These are phyloP conservation scores for Agaricus bisporus DNA, from an alignment of 768 basidiomycete genomes.

Conservation along the genomic window DNA sequence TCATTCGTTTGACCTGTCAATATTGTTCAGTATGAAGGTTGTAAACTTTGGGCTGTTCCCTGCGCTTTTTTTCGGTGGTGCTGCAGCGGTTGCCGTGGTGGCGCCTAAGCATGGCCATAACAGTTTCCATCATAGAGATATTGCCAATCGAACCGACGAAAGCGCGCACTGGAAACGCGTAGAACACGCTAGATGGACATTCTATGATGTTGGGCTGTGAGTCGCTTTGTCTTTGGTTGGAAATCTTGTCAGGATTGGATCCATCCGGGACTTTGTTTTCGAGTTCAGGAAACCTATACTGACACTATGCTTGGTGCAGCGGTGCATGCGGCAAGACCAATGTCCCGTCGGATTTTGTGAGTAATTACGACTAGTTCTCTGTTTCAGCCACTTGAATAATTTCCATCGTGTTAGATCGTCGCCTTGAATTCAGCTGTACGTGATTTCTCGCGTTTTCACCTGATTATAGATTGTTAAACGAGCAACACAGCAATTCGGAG, in stretches of 20 bases:
- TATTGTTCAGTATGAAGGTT: no score
- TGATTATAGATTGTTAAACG: no score
- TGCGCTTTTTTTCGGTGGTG: no score
- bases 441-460: no score
- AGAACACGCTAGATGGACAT: conserved; percentile 25
- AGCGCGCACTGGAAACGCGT: not conserved
- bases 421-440: conserved; percentile 19
- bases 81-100: no score
- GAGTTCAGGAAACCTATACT: not conserved
- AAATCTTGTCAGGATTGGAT: no score
- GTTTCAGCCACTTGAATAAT: not conserved
- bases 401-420: conserved; percentile 18
- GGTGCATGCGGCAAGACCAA: conserved; percentile 27
- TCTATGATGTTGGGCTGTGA: conserved; percentile 22
- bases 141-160: conserved; percentile 19
- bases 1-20: no score
- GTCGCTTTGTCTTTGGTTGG: no score
- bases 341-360: conserved; percentile 20
- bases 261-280: no score
- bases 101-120: no score
- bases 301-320: conserved; percentile 8
- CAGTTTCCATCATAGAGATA: conserved; percentile 16
- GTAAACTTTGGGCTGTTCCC: no score
- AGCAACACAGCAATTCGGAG: conserved; percentile 31
- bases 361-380: conserved; percentile 1